Conservation (phyloP, 768 basidiomycete species). For the Agaricus subrufescens region DNA sequence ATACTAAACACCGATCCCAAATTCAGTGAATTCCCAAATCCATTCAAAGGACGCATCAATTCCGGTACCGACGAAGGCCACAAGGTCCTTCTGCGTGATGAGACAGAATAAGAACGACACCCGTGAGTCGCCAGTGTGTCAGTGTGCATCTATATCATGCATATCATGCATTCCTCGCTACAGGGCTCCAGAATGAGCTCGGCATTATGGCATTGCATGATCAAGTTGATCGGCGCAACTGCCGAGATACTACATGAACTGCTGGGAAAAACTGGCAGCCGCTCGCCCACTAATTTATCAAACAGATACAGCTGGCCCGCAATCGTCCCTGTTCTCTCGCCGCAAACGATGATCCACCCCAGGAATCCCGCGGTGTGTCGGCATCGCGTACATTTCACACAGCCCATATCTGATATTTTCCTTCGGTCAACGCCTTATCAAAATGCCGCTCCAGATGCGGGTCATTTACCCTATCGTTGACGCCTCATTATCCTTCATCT, state of each 20-base stretch:
- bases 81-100: no score
- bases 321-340: not conserved
- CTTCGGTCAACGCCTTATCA: not conserved
- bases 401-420: not conserved
- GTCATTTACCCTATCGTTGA: not conserved
- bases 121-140: not conserved
- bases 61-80: no score
- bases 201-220: no score
- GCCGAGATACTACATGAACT: not conserved
- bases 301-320: not conserved
- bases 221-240: no score
- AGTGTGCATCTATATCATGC: no score
- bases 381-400: not conserved
- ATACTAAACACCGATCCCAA: not conserved
- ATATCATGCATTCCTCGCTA: no score
- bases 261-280: not conserved
- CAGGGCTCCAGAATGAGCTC: no score
- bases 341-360: constrained; percentile 1
- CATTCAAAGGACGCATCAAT: no score
- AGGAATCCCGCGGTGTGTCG: constrained; percentile 6
- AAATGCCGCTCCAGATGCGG: not conserved
- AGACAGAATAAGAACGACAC: not conserved
- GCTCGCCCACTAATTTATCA: not conserved
- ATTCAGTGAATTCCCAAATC: not conserved
- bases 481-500: not conserved